phyloP scores from a whole-genome alignment of 768 basidiomycete genomes.

The Boletus sensibilis region DNA sequence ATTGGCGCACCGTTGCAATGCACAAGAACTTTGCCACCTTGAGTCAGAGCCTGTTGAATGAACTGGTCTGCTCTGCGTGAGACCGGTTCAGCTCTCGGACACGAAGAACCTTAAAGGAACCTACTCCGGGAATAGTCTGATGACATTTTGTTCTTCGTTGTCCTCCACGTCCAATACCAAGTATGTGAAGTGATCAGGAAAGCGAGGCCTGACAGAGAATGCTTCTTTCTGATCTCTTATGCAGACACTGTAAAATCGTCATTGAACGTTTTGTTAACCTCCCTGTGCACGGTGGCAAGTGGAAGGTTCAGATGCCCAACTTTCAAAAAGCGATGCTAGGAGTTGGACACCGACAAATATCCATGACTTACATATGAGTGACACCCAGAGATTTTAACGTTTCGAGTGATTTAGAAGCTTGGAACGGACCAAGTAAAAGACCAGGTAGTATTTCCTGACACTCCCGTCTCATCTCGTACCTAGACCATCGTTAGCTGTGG shows the following conservation, averaged over 20 bases:
- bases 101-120: constrained; percentile 20
- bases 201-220: constrained; percentile 85
- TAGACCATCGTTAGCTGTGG: constrained; percentile 29
- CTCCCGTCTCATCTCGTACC: constrained; percentile 95
- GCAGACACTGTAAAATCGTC: constrained; percentile 57
- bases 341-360: neutral
- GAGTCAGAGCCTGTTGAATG: constrained; percentile 59
- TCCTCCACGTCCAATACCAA: constrained; percentile 85
- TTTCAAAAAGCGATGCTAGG: neutral
- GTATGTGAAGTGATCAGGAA: constrained; percentile 76
- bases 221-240: constrained; percentile 89
- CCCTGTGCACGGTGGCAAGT: neutral
- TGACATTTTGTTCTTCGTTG: constrained; percentile 93
- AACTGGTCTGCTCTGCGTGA: constrained; percentile 65
- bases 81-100: neutral
- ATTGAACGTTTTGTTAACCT: neutral
- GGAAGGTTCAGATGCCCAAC: neutral
- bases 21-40: constrained; percentile 76
- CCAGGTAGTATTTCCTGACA: constrained; percentile 89
- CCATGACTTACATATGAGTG: constrained; percentile 69
- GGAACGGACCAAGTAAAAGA: constrained; percentile 83
- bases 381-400: constrained; percentile 63
- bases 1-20: constrained; percentile 76
- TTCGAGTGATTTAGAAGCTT: constrained; percentile 80
- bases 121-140: constrained; percentile 83